A percentile compares a stretch with the other conserved stretches of the same genome.
Conservation (phyloP, 139 green algal species). For the Auxenochlorella pyrenoidosa region DNA sequence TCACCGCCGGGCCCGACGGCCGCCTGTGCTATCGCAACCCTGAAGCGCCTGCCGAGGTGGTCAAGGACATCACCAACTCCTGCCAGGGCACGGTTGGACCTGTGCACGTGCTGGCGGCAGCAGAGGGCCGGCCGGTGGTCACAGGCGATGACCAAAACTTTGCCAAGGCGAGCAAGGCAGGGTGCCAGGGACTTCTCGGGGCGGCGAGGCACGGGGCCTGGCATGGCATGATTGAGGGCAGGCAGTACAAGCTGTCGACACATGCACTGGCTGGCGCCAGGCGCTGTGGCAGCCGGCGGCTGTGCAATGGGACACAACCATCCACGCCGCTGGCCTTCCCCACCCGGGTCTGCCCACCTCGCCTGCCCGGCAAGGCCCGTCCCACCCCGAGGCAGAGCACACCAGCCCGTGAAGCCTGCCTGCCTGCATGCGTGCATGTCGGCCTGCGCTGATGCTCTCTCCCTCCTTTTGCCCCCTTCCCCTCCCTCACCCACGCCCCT, state of each 20-base stretch:
- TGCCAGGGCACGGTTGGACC: neutral
- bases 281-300: too few relatives aligned
- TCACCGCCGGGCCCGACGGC: conserved; percentile 43
- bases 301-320: too few relatives aligned
- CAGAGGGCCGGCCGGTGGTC: conserved; percentile 50
- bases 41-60: conserved; percentile 34
- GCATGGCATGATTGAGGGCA: too few relatives aligned
- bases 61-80: conserved; percentile 35
- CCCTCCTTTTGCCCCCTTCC: neutral
- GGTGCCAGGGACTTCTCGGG: neutral
- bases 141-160: conserved; percentile 54
- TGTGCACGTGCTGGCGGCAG: conserved; percentile 18
- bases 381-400: too few relatives aligned
- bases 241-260: too few relatives aligned
- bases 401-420: too few relatives aligned
- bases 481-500: neutral
- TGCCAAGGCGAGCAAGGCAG: conserved; percentile 46
- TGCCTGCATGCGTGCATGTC: too few relatives aligned
- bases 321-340: too few relatives aligned
- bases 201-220: neutral
- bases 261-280: too few relatives aligned
- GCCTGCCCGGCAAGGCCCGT: too few relatives aligned
- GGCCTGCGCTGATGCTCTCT: too few relatives aligned
- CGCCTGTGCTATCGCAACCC: conserved; percentile 39
- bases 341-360: too few relatives aligned